Evolutionary conservation across 148 eudicot species (phyloP), one percentile per base, ranked within the genome.

Genomic region (Rhododendron molle): DNA sequence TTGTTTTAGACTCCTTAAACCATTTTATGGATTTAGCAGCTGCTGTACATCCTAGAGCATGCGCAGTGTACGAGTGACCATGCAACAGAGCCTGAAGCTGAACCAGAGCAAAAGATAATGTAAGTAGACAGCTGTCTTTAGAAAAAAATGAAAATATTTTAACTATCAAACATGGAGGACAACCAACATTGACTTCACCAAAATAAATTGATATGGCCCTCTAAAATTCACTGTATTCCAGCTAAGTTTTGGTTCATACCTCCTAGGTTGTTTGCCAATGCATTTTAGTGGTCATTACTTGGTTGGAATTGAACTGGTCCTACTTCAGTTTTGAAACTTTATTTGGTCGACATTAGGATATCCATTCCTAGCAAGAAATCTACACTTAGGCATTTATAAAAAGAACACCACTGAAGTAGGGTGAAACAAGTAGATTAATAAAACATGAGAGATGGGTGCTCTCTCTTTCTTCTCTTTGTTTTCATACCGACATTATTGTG

Each of bases 61-160:
- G 99, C 36, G 98, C 99, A 67, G 98, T 82, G 85, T 97, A 97
- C 1, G 99, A 97, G 83, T 97, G 98, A 28, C 99, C 99, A 87
- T 97, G 99, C 86, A 97, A 82, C 34, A 97, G 92, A 52, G 98
- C 98, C 89, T 93, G 91, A 76, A 95, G 93, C 99, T 97, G 93
- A 62, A 81, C 83, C 52, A 76, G 16, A 86, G 44, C 36, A 80
- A 72, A 67, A 81, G 49, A 78, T 10, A 38, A 12, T 71, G 52
- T 71, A 15, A 65, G 26, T 56, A 34, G 49, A 40, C 20, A 65
- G 47, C 56, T 23, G 16, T 71, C 40, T 8, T 11, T 7, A 69
- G 28, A 32, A 56, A 15, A 54, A 32, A 28, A 32, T 9, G n/a
- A 18, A 30, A 54, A 81, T 28, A 62, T 40, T 78, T 44, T 81